These are phyloP conservation scores for Xylaria digitata DNA, from an alignment of 2,329 filamentous ascomycete species.

Conservation along the genomic window DNA sequence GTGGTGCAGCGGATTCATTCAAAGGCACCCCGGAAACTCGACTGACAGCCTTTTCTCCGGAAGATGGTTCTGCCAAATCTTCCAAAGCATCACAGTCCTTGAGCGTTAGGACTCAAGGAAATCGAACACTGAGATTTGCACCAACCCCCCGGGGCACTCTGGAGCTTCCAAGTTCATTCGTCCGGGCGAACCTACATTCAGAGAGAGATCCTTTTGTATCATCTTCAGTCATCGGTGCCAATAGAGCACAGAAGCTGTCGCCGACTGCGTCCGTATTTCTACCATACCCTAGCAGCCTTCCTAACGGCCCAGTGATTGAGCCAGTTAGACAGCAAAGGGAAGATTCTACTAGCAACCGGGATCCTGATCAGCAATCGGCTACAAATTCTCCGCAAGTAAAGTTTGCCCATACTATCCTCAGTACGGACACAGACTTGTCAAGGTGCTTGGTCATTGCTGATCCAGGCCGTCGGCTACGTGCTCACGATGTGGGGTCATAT, in stretches of 20 bases:
- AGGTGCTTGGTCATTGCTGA: constrained; percentile 58
- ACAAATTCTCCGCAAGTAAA: constrained; percentile 37
- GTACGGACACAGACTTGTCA: constrained; percentile 59
- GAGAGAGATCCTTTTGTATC: constrained; percentile 67
- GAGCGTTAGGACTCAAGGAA: constrained; percentile 48
- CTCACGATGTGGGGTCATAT: constrained; percentile 57
- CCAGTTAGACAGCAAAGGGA: constrained; percentile 36
- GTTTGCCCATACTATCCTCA: constrained; percentile 54
- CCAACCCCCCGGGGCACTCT: constrained; percentile 43
- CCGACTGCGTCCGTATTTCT: constrained; percentile 72
- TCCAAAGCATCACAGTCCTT: constrained; percentile 53
- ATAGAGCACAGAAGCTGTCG: constrained; percentile 65
- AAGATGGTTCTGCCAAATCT: constrained; percentile 62
- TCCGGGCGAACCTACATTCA: constrained; percentile 40
- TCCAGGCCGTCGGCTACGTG: constrained; percentile 45
- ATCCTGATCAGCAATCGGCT: constrained; percentile 27
- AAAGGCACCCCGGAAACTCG: constrained; percentile 74
- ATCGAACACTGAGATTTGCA: constrained; percentile 42
- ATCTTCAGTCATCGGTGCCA: constrained; percentile 46
- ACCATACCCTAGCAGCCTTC: constrained; percentile 55
- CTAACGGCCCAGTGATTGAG: constrained; percentile 36
- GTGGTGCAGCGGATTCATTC: constrained; percentile 65
- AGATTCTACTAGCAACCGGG: constrained; percentile 32
- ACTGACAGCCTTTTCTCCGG: constrained; percentile 72
- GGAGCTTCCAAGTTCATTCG: constrained; percentile 41